Percentiles rank a stretch among this genome's conserved stretches.
These are phyloP conservation scores for Citrus hindsii DNA, from an alignment of 345 rosid genomes.

Conservation along the genomic window DNA sequence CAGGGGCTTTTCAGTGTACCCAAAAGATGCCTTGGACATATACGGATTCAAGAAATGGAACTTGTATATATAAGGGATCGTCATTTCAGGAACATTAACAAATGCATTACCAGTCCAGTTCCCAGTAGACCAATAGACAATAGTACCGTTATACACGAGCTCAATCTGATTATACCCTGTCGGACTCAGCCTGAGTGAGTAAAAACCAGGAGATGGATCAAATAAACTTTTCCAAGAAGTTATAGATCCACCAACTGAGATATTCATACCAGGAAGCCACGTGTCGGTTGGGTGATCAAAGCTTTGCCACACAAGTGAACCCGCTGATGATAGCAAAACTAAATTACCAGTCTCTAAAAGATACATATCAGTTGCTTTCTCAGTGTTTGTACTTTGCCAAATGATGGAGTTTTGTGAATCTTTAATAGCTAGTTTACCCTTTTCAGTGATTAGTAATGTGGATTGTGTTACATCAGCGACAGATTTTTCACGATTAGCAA, in stretches of 20 bases:
- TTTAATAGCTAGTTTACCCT: conserved; percentile 33
- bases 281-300: conserved; percentile 55
- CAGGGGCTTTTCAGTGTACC: conserved; percentile 38
- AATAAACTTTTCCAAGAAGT: conserved; percentile 44
- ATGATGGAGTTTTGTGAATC: conserved; percentile 28
- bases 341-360: conserved; percentile 52
- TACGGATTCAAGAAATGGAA: conserved; percentile 58
- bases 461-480: conserved; percentile 22
- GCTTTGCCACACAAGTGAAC: conserved; percentile 47
- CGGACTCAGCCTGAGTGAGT: conserved; percentile 39
- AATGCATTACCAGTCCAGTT: conserved; percentile 59
- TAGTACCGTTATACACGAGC: conserved; percentile 39
- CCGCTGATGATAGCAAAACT: conserved; percentile 29
- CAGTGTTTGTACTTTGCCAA: conserved; percentile 43
- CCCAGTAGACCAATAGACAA: conserved; percentile 55
- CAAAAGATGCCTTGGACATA: conserved; percentile 47
- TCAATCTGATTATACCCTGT: conserved; percentile 35
- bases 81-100: conserved; percentile 48
- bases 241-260: conserved; percentile 24
- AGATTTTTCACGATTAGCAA: conserved; percentile 50
- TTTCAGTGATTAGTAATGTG: conserved; percentile 21
- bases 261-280: conserved; percentile 57
- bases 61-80: conserved; percentile 49
- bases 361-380: conserved; percentile 10
- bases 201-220: conserved; percentile 43